These are phyloP conservation scores for Saccharomycopsis babjevae DNA, from an alignment of 805 yeast species.

Conservation along the genomic window DNA sequence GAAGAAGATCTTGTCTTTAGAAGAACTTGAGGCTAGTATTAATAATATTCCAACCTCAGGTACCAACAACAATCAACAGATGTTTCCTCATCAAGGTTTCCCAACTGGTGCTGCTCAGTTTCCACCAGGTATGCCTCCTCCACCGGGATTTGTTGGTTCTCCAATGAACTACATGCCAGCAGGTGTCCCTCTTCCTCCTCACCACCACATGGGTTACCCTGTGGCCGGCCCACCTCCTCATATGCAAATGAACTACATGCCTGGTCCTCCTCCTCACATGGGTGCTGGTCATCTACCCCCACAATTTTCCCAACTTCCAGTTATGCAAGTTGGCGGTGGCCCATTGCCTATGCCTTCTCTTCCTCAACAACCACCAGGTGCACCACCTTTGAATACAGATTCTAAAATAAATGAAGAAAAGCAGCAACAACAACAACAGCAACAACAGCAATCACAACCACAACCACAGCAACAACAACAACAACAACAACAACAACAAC, in stretches of 20 bases:
- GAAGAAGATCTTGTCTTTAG: conserved; percentile 55
- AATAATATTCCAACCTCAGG: conserved; percentile 9
- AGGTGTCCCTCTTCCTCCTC: not conserved
- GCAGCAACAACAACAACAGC: conserved; percentile 20
- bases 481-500: no score
- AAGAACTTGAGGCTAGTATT: conserved; percentile 76
- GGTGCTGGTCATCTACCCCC: conserved; percentile 20
- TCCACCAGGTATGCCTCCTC: conserved; percentile 16
- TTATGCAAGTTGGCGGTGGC: not conserved
- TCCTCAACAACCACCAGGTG: conserved; percentile 20
- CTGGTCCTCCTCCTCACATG: conserved; percentile 19
- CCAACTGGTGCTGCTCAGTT: conserved; percentile 18
- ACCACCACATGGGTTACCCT: conserved; percentile 1
- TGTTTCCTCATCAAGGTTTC: conserved; percentile 24
- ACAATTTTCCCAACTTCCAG: conserved; percentile 4
- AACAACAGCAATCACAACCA: conserved; percentile 14
- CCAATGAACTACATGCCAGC: not conserved
- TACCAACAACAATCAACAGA: conserved; percentile 20
- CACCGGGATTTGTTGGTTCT: conserved; percentile 14
- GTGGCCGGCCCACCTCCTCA: not conserved
- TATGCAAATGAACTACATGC: not conserved
- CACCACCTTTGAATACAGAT: not conserved
- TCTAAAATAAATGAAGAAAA: conserved; percentile 13
- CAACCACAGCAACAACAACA: not conserved
- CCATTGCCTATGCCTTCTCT: conserved; percentile 11